Conservation (phyloP, 2,329 filamentous ascomycete genomes). For the Phialophora verrucosa region DNA sequence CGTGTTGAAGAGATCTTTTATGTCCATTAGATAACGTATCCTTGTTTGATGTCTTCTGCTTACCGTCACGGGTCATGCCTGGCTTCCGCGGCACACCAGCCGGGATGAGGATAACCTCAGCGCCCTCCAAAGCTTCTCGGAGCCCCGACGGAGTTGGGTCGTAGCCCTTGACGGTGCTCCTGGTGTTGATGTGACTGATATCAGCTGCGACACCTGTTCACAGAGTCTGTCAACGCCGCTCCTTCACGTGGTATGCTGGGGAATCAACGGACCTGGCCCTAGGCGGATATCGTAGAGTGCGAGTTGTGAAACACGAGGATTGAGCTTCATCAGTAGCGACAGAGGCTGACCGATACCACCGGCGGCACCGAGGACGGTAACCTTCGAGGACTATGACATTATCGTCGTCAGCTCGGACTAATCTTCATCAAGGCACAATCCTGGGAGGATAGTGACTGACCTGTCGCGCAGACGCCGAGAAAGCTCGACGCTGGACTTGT, state of each 20-base stretch:
- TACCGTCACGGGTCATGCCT: slow-evolving; percentile 97
- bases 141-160: slow-evolving; percentile 78
- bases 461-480: slow-evolving; percentile 78
- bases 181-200: slow-evolving; percentile 98
- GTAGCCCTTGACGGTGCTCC: slow-evolving; percentile 91
- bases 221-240: slow-evolving; percentile 25
- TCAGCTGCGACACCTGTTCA: slow-evolving; percentile 90
- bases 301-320: slow-evolving; percentile 90
- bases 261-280: slow-evolving; percentile 74
- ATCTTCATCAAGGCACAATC: slow-evolving; percentile 10
- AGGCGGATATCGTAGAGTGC: slow-evolving; percentile 97
- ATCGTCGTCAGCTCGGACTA: slow-evolving; percentile 15
- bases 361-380: slow-evolving; percentile 92
- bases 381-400: slow-evolving; percentile 85
- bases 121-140: slow-evolving; percentile 76
- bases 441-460: slow-evolving; percentile 56
- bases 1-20: slow-evolving; percentile 95
- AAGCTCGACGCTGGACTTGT: slow-evolving; percentile 74
- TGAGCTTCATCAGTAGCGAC: slow-evolving; percentile 97
- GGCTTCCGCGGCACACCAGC: slow-evolving; percentile 99
- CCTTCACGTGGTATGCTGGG: slow-evolving; percentile 10
- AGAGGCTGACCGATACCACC: slow-evolving; percentile 98
- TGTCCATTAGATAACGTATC: slow-evolving; percentile 16
- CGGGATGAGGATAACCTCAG: slow-evolving; percentile 95
- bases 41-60: slow-evolving; percentile 37